phyloP scores from a whole-genome alignment of 2,329 filamentous ascomycete genomes.

The Clonostachys byssicola region DNA sequence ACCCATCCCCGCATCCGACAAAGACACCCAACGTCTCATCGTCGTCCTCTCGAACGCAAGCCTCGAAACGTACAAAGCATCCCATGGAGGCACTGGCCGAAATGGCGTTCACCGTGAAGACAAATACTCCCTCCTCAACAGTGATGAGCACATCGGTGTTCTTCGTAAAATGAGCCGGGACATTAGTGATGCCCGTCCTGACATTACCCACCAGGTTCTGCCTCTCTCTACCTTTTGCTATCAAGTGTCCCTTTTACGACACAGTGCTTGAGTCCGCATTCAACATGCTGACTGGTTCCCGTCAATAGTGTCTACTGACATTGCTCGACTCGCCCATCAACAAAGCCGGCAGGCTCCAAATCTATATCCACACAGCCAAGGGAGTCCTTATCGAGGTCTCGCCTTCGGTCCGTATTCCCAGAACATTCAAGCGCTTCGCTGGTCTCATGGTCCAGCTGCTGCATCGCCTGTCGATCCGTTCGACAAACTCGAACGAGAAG shows the following conservation, averaged over 20 bases:
- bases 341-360: conserved; percentile 95
- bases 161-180: conserved; percentile 99
- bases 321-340: conserved; percentile 97
- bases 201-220: conserved; percentile 94
- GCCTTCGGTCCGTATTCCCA: conserved; percentile 93
- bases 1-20: conserved; percentile 80
- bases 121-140: conserved; percentile 97
- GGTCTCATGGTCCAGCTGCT: conserved; percentile 98
- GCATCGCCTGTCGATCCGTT: conserved; percentile 91
- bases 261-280: conserved; percentile 27
- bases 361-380: conserved; percentile 97
- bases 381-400: conserved; percentile 97
- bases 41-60: conserved; percentile 97
- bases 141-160: conserved; percentile 97
- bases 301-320: conserved; percentile 81
- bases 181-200: conserved; percentile 94
- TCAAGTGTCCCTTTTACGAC: neutral
- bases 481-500: conserved; percentile 96
- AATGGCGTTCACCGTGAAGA: conserved; percentile 72
- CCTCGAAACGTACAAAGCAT: conserved; percentile 94
- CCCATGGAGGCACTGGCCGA: conserved; percentile 64
- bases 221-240: conserved; percentile 10
- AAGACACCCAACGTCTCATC: conserved; percentile 86
- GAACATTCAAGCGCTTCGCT: conserved; percentile 98
- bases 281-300: conserved; percentile 35